A percentile compares a stretch with the other conserved stretches of the same genome.
Conservation (phyloP, 352 stramenopile genomes). For the Phytophthora citricola region DNA sequence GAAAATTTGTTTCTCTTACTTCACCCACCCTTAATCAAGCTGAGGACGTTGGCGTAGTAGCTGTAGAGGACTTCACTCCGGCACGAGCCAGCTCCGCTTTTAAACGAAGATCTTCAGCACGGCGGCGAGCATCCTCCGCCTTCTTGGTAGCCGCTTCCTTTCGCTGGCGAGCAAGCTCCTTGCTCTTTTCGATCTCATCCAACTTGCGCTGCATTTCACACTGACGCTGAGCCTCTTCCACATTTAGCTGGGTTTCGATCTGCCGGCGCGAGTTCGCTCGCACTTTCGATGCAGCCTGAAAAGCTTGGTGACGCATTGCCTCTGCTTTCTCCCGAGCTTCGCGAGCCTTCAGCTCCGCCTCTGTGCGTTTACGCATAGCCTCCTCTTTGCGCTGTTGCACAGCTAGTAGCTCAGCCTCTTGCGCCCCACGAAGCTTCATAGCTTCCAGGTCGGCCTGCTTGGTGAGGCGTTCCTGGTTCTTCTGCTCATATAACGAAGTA, state of each 20-base stretch:
- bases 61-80: conserved; percentile 27
- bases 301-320: conserved; percentile 63
- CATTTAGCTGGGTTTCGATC: conserved; percentile 68
- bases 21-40: conserved; percentile 12
- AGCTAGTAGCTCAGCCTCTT: conserved; percentile 49
- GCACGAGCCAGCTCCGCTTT: conserved; percentile 61
- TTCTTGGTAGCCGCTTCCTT: conserved; percentile 59
- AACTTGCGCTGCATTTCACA: conserved; percentile 50
- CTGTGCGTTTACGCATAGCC: conserved; percentile 63
- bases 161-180: conserved; percentile 44
- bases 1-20: neutral
- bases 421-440: conserved; percentile 45
- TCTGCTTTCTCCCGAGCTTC: conserved; percentile 68
- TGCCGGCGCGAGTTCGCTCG: conserved; percentile 67
- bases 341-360: conserved; percentile 70
- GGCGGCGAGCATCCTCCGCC: conserved; percentile 56
- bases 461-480: conserved; percentile 58
- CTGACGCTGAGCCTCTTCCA: conserved; percentile 66
- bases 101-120: conserved; percentile 59
- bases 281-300: conserved; percentile 73
- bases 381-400: conserved; percentile 71
- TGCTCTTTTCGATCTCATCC: conserved; percentile 59
- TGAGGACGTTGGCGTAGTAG: conserved; percentile 23
- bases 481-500: conserved; percentile 63
- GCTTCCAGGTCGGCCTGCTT: conserved; percentile 62